These are phyloP conservation scores for Glycine latifolia DNA, from an alignment of 306 rosid genomes.

Conservation along the genomic window DNA sequence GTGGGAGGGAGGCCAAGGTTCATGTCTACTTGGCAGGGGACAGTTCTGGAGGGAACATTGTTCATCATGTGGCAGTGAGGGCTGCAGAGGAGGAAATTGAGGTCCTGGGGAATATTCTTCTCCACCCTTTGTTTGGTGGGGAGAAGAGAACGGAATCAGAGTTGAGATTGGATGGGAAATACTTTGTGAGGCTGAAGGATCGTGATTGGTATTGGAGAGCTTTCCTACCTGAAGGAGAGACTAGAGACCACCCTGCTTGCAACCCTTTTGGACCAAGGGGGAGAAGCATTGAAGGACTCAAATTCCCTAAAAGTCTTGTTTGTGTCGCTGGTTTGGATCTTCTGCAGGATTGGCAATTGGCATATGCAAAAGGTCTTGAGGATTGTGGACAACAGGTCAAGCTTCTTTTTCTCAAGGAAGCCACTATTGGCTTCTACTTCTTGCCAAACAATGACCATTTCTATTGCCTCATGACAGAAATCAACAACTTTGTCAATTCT, in stretches of 20 bases:
- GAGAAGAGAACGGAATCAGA: conserved; percentile 73
- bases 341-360: conserved; percentile 88
- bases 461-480: conserved; percentile 71
- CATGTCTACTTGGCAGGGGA: conserved; percentile 83
- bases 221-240: conserved; percentile 83
- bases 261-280: conserved; percentile 82
- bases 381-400: conserved; percentile 67
- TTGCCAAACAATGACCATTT: conserved; percentile 86
- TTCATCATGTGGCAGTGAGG: conserved; percentile 76
- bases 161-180: conserved; percentile 71
- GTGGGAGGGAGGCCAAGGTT: conserved; percentile 77
- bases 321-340: conserved; percentile 95
- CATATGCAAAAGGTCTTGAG: conserved; percentile 68
- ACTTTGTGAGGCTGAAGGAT: conserved; percentile 77
- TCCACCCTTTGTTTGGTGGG: conserved; percentile 91
- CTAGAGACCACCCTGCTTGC: conserved; percentile 88
- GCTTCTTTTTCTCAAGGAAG: conserved; percentile 69
- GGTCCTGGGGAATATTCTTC: conserved; percentile 80
- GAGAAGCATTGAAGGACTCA: conserved; percentile 54
- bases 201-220: conserved; percentile 99
- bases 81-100: conserved; percentile 74
- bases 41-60: conserved; percentile 90
- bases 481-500: conserved; percentile 67
- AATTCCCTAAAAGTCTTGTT: conserved; percentile 79
- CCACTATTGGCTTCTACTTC: conserved; percentile 93